phyloP scores from a whole-genome alignment of 441 rosid genomes.

The Bocquillonia castaneifolia region DNA sequence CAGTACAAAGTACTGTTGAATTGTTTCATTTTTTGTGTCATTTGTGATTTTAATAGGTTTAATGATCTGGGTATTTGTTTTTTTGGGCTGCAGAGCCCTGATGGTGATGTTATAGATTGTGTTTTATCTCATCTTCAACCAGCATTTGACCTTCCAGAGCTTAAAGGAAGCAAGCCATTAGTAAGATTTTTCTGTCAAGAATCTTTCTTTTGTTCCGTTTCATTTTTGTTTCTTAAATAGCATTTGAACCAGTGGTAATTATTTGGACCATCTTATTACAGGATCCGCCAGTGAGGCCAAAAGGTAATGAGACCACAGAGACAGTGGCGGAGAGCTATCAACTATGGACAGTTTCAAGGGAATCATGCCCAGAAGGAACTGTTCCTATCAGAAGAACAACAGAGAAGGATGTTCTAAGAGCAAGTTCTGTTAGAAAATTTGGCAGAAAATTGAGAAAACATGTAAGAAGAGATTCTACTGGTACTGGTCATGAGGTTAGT shows the following conservation, averaged over 20 bases:
- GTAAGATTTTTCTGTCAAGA: constrained; percentile 32
- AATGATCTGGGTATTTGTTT: constrained; percentile 8
- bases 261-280: constrained; percentile 46
- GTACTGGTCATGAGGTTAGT: constrained; percentile 80
- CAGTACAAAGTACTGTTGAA: no score
- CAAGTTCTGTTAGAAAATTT: constrained; percentile 50
- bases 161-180: constrained; percentile 68
- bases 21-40: background rate
- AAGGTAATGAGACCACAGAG: constrained; percentile 34
- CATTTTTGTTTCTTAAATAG: background rate
- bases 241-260: background rate
- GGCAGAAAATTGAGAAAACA: constrained; percentile 63
- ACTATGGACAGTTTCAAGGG: constrained; percentile 67
- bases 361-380: constrained; percentile 80
- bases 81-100: constrained; percentile 62
- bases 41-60: background rate
- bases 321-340: constrained; percentile 42
- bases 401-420: constrained; percentile 67
- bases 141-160: constrained; percentile 80
- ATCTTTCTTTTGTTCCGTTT: background rate
- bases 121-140: constrained; percentile 72
- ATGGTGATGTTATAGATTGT: constrained; percentile 83
- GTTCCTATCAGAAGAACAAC: constrained; percentile 80
- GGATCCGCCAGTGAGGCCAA: constrained; percentile 82
- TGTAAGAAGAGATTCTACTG: constrained; percentile 66